Base-by-base conservation (phyloP, 768 basidiomycete genomes). In the Trametes elegans region DNA sequence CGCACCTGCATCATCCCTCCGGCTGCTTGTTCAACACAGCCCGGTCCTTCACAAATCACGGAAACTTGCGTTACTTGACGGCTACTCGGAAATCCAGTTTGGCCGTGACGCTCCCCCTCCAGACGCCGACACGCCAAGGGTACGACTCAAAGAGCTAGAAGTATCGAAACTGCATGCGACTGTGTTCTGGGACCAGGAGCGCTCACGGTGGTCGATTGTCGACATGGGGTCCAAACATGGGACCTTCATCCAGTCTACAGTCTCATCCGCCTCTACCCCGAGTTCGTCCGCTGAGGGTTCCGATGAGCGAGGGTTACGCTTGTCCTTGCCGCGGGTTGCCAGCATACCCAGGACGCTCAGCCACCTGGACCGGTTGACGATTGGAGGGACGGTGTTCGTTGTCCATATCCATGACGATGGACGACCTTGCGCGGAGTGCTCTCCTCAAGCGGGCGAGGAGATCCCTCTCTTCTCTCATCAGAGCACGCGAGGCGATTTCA, bases 161-260 rank as follows among this genome's bases (percentile, higher is more conserved):
- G 88, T 92, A 10, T 90, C 88, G 2, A 93, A 92, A 69, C 60
- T 87, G 49, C 91, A 93, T 64, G 85, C 88, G 8, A 88, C 84
- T 3, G 73, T 80, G 1, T 93, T 81, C 64, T 90, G 84, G 85
- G 84, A 90, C 65, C 71, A 72, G 29, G 67, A 68, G 26, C 75
- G 79, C 50, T 66, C 70, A 13, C 79, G 81, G 53, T 93, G 90
- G 90, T 78, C 80, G 3, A 71, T 89, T 27, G 88, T 91, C 9
- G 91, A 93, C 66, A 88, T 88, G 84, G 91, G 88, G 9, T 89
- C 87, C 48, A 87, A 84, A 68, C 91, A 93, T 60, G 91, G 91
- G 3, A 92, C 90, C 0, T 92, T 84, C 66, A 51, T 89, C 53
- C 70, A 68, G n/a, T 62, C 66, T 41, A 21, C n/a, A n/a, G n/a